Base-by-base conservation (phyloP, 2,329 filamentous ascomycete species). In the Corynespora cassiicola region DNA sequence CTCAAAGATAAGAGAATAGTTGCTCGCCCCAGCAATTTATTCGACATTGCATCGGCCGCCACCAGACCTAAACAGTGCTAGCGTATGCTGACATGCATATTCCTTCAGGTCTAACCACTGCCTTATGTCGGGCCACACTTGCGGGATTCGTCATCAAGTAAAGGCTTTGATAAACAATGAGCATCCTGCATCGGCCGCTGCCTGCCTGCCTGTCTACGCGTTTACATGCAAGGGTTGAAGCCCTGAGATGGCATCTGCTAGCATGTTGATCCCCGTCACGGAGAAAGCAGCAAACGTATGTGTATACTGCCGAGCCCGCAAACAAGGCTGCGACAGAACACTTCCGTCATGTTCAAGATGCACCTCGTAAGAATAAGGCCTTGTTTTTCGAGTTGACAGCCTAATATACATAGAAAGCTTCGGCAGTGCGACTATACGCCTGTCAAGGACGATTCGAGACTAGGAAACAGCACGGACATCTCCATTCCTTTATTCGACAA, bases 281-380 rank as follows among this genome's bases (percentile, higher is more conserved):
- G 35, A 47, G 30, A 49, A 49, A 31, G 49, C 45, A 16, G 30
- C 35, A 2, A 49, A 49, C 29, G 36, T 48, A 17, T 52, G 49
- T 24, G 38, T 31, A 7, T 45, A 49, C 25, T 52, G 49, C 20
- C 42, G 45, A 21, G 24, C 30, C 4, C 42, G 49, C 21, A 52
- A 52, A 27, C 42, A 52, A 15, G 27, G 40, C 19, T 52, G 45
- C 28, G 40, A 52, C 26, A 32, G 46, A 4, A 33, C 31, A 10
- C 25, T 50, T 10, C 38, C 46, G 8, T 31, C 30, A 18, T 42
- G 43, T 31, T 27, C 48, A 20, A 32, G 42, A 40, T 47, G 47
- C 16, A 23, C 37, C 32, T 37, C 34, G 47, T 45, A 45, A 35
- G 43, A 29, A 5, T 11, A 6, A 8, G 9, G 12, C 18, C 8